These are phyloP conservation scores for Teratosphaeria destructans DNA, from an alignment of 2,329 filamentous ascomycete genomes.

Conservation along the genomic window DNA sequence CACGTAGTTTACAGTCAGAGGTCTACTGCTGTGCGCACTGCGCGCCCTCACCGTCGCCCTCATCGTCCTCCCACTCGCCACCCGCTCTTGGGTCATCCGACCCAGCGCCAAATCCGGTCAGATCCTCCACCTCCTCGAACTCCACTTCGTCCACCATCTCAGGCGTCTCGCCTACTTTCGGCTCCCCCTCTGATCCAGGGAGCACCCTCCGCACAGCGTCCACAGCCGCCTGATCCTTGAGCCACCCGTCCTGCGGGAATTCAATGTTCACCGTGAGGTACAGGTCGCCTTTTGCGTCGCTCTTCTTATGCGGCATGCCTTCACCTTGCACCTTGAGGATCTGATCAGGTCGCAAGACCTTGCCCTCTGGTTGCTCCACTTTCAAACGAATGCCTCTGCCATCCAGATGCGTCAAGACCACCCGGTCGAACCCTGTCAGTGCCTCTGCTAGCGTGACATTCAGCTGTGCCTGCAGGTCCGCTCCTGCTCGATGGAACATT, in stretches of 20 bases:
- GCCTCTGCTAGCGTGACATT: slow-evolving; percentile 75
- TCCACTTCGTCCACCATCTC: slow-evolving; percentile 79
- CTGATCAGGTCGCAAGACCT: slow-evolving; percentile 73
- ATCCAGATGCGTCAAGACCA: slow-evolving; percentile 86
- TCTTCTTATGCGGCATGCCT: slow-evolving; percentile 88
- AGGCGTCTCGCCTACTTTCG: slow-evolving; percentile 40
- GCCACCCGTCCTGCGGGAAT: slow-evolving; percentile 82
- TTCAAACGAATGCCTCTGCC: slow-evolving; percentile 78
- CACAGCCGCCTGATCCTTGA: slow-evolving; percentile 56
- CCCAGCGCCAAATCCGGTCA: slow-evolving; percentile 72
- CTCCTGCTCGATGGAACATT: slow-evolving; percentile 68
- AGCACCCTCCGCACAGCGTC: slow-evolving; percentile 64
- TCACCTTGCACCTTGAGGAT: slow-evolving; percentile 78
- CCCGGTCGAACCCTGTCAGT: slow-evolving; percentile 77
- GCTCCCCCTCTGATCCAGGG: slow-evolving; percentile 45
- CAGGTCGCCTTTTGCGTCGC: slow-evolving; percentile 73
- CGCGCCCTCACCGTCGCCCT: slow-evolving; percentile 50
- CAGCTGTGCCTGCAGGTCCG: slow-evolving; percentile 74
- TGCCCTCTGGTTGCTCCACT: slow-evolving; percentile 59
- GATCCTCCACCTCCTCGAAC: slow-evolving; percentile 70
- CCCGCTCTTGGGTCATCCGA: slow-evolving; percentile 57
- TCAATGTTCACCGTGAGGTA: slow-evolving; percentile 78
- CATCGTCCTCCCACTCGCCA: slow-evolving; percentile 64
- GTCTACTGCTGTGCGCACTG: slow-evolving; percentile 6
- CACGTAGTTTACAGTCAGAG: neutral